Evolutionary conservation across 176 grass and related monocot genomes (phyloP).

Genomic region (Oryza glaberrima): DNA sequence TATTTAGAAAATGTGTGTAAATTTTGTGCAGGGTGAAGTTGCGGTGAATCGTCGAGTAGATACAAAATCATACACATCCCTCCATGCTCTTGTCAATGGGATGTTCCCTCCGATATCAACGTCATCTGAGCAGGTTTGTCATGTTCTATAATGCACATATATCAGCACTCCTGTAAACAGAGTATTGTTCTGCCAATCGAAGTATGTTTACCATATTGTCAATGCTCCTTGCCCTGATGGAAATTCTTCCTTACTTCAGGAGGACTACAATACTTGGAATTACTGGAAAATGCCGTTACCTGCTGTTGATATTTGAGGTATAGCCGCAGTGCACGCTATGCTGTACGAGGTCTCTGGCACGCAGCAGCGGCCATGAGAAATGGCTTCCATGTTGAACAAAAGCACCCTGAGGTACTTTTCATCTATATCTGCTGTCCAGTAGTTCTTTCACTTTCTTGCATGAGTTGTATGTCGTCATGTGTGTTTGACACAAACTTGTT

Average conservation of each 20-base stretch:
- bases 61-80: slow-evolving; percentile 85
- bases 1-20: background rate
- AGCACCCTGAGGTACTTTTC: slow-evolving; percentile 29
- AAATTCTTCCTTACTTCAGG: slow-evolving; percentile 53
- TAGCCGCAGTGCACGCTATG: background rate
- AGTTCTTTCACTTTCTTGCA: background rate
- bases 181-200: background rate
- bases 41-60: slow-evolving; percentile 84
- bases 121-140: slow-evolving; percentile 68
- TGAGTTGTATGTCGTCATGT: background rate
- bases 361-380: slow-evolving; percentile 12
- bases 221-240: slow-evolving; percentile 13
- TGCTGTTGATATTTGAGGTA: slow-evolving; percentile 66
- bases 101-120: slow-evolving; percentile 86
- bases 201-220: background rate
- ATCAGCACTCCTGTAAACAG: background rate
- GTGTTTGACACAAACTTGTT: slow-evolving; percentile 33
- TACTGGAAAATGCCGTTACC: slow-evolving; percentile 88
- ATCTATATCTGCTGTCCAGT: background rate
- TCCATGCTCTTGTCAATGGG: slow-evolving; percentile 88
- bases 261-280: slow-evolving; percentile 87
- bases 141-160: slow-evolving; percentile 6
- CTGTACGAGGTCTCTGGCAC: background rate
- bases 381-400: slow-evolving; percentile 13
- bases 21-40: slow-evolving; percentile 74